Evolutionary conservation across 2,329 filamentous ascomycete genomes (phyloP).

Genomic region (Trichoderma sp.): DNA sequence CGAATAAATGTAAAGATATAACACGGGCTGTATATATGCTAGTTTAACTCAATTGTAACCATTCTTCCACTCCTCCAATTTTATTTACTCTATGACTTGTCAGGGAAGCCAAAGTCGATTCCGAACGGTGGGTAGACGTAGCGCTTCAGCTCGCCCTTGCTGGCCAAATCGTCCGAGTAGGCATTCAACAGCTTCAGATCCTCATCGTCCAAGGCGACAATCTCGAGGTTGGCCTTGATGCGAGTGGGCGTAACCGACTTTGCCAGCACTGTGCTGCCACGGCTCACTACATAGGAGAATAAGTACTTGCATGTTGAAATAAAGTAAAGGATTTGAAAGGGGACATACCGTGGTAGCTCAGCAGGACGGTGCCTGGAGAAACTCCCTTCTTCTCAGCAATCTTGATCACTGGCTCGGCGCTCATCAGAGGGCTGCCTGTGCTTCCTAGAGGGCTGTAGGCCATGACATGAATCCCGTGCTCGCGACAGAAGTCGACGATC

Average conservation of each 20-base stretch:
- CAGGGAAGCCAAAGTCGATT: constrained; percentile 71
- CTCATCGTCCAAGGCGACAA: constrained; percentile 64
- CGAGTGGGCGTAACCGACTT: constrained; percentile 70
- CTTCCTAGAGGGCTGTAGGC: constrained; percentile 70
- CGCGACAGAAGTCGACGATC: constrained; percentile 67
- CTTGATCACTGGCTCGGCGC: constrained; percentile 62
- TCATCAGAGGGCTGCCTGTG: constrained; percentile 65
- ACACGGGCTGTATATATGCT: background rate
- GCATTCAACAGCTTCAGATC: constrained; percentile 62
- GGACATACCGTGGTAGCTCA: constrained; percentile 70
- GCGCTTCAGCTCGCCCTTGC: constrained; percentile 55
- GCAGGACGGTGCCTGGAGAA: constrained; percentile 61
- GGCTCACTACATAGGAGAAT: constrained; percentile 52
- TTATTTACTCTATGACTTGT: constrained; percentile 48
- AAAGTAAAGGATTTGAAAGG: background rate
- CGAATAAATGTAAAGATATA: background rate
- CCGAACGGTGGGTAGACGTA: constrained; percentile 72
- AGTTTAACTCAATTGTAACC: background rate
- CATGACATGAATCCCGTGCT: constrained; percentile 69
- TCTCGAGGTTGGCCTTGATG: constrained; percentile 69
- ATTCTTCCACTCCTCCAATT: background rate
- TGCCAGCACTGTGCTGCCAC: constrained; percentile 69
- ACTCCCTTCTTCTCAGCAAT: constrained; percentile 65
- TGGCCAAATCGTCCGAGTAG: constrained; percentile 53
- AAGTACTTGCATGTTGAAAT: background rate